Base-by-base conservation (phyloP, 176 grass and related monocot genomes). In the Avena insularis region DNA sequence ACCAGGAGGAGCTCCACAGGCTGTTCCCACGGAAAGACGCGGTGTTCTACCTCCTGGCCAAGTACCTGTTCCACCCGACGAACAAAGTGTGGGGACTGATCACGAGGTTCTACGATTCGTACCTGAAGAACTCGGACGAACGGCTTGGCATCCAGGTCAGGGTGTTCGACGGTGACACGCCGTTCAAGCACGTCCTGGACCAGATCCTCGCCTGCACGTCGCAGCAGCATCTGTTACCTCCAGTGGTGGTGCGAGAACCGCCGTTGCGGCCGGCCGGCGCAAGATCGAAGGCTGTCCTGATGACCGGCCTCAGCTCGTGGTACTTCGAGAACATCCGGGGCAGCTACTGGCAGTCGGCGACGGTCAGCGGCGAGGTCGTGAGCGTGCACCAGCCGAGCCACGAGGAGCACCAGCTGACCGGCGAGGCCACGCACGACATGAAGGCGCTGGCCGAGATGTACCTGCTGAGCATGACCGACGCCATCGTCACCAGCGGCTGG, bases 371-470 rank as follows among this genome's bases (percentile, higher is more conserved):
- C 8, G 88, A 92, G 78, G 81, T 92, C 1, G 83, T 95, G 19
- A 79, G 86, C 62, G 86, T 95, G 63, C 70, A 95, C 86, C 93
- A 95, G 86, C 93, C 93, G 5, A 95, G 86, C 79, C 90, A 92
- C 83, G 93, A 95, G 83, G 86, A 90, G 83, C 77, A 84, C 80
- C 88, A 89, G 77, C 79, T 88, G 31, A 75, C 56, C 0, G 89
- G 89, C 6, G 53, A 79, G 73, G 82, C 79, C 4, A 83, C 80
- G 57, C 93, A 94, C 79, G 88, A 94, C 85, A 86, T 82, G 87
- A 92, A 90, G 79, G 93, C 93, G 38, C 45, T 94, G 84, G 84
- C 89, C 2, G 92, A 94, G 89, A 94, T 94, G 77, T 84, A 68
- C 68, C 87, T 94, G 49, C 81, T 94, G 1, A 84, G 89, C 78